A percentile compares a stretch with the other conserved stretches of the same genome.
These are phyloP conservation scores for Melocanna baccifera DNA, from an alignment of 176 grass and related monocot genomes.

Conservation along the genomic window DNA sequence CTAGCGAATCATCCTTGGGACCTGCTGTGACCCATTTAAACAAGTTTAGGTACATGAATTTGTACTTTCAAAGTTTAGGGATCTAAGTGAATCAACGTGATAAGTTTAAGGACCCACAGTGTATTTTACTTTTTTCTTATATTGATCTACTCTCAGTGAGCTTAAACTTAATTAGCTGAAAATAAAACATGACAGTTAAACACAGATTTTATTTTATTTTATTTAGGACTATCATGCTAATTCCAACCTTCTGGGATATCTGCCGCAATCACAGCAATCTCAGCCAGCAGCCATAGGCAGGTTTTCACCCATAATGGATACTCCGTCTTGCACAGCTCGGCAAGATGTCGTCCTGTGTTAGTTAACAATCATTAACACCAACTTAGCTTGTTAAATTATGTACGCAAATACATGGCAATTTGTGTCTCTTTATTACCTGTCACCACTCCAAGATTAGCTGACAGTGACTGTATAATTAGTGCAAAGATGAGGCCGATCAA, in stretches of 20 bases:
- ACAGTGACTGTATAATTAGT: constrained; percentile 73
- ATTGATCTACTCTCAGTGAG: not conserved
- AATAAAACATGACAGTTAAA: not conserved
- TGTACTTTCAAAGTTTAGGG: too few species aligned
- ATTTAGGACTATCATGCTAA: not conserved
- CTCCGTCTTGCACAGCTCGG: constrained; percentile 75
- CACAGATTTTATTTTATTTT: not conserved
- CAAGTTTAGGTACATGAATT: too few species aligned
- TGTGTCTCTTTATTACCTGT: constrained; percentile 43
- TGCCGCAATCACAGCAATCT: constrained; percentile 82
- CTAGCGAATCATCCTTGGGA: too few species aligned
- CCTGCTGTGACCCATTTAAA: too few species aligned
- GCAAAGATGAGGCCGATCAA: constrained; percentile 72
- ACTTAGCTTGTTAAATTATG: not conserved
- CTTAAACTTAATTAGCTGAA: not conserved
- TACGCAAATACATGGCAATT: not conserved
- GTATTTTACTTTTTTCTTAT: too few species aligned
- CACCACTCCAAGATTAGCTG: constrained; percentile 81
- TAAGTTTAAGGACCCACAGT: too few species aligned
- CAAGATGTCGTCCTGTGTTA: constrained; percentile 59
- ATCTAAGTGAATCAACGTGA: too few species aligned
- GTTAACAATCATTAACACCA: not conserved
- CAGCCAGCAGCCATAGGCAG: constrained; percentile 68
- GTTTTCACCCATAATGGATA: constrained; percentile 58
- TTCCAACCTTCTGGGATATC: constrained; percentile 79